Evolutionary conservation across 148 eudicot species (phyloP).

Genomic region (Nepenthes mirabilis): DNA sequence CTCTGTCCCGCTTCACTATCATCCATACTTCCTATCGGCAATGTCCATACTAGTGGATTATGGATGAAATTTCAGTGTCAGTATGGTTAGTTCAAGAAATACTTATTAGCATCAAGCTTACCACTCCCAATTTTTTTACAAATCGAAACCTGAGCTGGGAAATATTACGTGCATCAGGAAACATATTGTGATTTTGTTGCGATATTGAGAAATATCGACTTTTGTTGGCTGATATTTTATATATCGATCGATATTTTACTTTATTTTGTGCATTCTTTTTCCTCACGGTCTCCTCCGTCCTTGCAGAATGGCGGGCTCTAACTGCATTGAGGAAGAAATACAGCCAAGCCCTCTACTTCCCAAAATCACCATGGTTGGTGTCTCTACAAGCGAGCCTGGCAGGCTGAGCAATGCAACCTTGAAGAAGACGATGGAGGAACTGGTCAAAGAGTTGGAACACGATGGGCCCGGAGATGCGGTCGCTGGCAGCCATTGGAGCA

Average conservation of each 20-base stretch:
- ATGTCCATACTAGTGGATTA: too few species aligned
- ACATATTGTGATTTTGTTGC: too few species aligned
- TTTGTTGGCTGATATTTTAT: too few species aligned
- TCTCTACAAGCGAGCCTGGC: slow-evolving; percentile 65
- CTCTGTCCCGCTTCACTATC: too few species aligned
- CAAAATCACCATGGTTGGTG: slow-evolving; percentile 83
- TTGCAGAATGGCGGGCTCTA: slow-evolving; percentile 25
- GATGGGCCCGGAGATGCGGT: slow-evolving; percentile 27
- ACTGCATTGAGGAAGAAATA: slow-evolving; percentile 20
- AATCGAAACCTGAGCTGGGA: too few species aligned
- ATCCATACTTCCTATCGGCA: too few species aligned
- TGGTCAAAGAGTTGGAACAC: slow-evolving; percentile 68
- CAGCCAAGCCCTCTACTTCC: slow-evolving; percentile 59
- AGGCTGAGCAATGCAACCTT: slow-evolving; percentile 57
- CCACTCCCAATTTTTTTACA: too few species aligned
- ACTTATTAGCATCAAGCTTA: too few species aligned
- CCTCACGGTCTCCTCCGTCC: not conserved
- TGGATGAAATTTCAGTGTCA: too few species aligned
- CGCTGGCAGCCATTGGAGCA: slow-evolving; percentile 9
- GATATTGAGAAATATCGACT: too few species aligned
- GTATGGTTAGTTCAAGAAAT: too few species aligned
- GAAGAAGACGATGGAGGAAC: slow-evolving; percentile 77
- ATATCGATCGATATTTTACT: not conserved
- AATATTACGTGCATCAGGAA: too few species aligned
- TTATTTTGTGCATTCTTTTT: not conserved